A percentile compares a stretch with the other conserved stretches of the same genome.
Conservation (phyloP, 1,284 basidiomycete genomes). For the Pascua guehoae region DNA sequence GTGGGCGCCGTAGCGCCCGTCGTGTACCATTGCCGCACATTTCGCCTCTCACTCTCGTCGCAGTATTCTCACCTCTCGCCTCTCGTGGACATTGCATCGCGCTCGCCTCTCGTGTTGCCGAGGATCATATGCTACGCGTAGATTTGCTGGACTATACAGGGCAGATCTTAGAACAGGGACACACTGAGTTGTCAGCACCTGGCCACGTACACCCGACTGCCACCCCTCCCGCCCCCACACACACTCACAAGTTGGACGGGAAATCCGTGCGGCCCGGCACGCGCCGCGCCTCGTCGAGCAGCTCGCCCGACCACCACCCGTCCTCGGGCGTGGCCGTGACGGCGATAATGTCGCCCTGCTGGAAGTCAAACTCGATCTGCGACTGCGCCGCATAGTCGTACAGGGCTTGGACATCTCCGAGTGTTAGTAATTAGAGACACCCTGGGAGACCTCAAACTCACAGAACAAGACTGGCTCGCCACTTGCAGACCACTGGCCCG, state of each 20-base stretch:
- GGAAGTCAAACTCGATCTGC: slow-evolving; percentile 68
- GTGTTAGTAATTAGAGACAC: background rate
- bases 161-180: background rate
- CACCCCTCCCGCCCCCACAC: background rate
- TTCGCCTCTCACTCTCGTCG: too few species aligned
- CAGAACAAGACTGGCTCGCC: slow-evolving; percentile 48
- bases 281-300: slow-evolving; percentile 78
- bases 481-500: slow-evolving; percentile 47
- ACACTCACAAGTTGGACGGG: slow-evolving; percentile 72
- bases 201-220: too few species aligned
- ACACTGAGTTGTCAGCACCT: background rate
- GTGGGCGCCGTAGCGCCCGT: too few species aligned
- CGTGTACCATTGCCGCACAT: too few species aligned
- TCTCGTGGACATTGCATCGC: too few species aligned
- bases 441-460: slow-evolving; percentile 24
- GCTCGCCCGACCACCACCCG: slow-evolving; percentile 78
- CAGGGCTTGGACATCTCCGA: slow-evolving; percentile 69
- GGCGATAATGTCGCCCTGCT: slow-evolving; percentile 84
- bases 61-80: too few species aligned
- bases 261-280: slow-evolving; percentile 77
- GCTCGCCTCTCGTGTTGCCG: too few species aligned
- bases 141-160: too few species aligned
- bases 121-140: too few species aligned
- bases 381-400: slow-evolving; percentile 84
- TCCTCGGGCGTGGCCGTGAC: slow-evolving; percentile 88